Base-by-base conservation (phyloP, 228 moss, liverwort and hornwort genomes). In the Sphagnum magellanicum region DNA sequence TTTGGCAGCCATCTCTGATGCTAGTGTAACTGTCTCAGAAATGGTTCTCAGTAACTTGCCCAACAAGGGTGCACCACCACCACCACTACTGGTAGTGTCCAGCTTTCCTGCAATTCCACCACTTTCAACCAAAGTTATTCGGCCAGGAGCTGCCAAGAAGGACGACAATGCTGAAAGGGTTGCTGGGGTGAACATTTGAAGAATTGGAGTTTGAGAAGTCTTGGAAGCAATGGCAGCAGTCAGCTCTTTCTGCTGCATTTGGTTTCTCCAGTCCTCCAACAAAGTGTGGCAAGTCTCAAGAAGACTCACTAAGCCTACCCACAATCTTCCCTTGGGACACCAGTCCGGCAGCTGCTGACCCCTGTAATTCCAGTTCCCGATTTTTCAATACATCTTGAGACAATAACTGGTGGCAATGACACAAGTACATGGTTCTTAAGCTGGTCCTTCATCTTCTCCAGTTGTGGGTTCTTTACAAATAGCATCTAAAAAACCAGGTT, bases 291-390 rank as follows among this genome's bases (percentile, higher is more conserved):
- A 78, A 66, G 81, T 75, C 69, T 90, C 82, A 51, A 97, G 83
- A 63, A 93, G 63, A 53, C 63, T 84, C 60, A 88, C 84, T 60
- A 93, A 78, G 60, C 85, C 87, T 71, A 74, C 60, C 91, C 87
- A 90, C 50, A 93, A 67, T 76, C 75, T 80, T 69, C 97, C 97
- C 65, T 79, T 83, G 63, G 83, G 77, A 71, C 78, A 81, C 97
- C 97, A 97, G 62, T 91, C 93, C 69, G 78, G 77, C 73, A 89
- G 84, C 15, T 81, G 75, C 68, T 89, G 92, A 52, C 84, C 88
- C 82, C 95, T 95, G 87, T 48, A 75, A 69, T 50, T 69, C 53
- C 65, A 51, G 49, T 5, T 63, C 66, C 49, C 58, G 50, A 50
- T n/a, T 62, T 50, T 69, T 74, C 12, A 59, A 71, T 50, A 16